A percentile compares a stretch with the other conserved stretches of the same genome.
phyloP scores from a whole-genome alignment of 73 alveolate genomes.

The Tetrahymena elliotti region DNA sequence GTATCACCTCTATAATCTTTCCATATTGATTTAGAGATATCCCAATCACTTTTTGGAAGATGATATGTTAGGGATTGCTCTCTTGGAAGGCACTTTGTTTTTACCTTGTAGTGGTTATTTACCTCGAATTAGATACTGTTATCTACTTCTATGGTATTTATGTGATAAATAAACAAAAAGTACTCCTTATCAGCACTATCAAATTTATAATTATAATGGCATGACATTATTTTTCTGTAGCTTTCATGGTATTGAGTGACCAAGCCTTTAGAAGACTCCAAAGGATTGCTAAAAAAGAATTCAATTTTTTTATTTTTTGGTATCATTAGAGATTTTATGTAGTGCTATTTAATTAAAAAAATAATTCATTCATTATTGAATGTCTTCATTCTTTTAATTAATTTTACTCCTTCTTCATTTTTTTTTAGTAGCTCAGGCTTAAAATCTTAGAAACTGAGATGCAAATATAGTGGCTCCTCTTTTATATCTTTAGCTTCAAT shows the following conservation, averaged over 20 bases:
- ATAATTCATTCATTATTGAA: background rate
- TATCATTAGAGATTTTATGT: background rate
- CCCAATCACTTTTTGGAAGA: constrained; percentile 33
- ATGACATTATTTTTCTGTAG: background rate
- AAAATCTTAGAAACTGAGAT: constrained; percentile 4
- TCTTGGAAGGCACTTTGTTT: constrained; percentile 13
- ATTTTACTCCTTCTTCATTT: constrained; percentile 8
- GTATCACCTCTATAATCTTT: constrained; percentile 58
- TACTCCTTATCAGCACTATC: constrained; percentile 17
- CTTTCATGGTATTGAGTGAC: background rate
- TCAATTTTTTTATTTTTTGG: constrained; percentile 1
- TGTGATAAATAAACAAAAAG: constrained; percentile 11
- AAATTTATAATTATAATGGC: background rate
- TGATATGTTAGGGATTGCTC: constrained; percentile 13
- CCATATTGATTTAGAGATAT: constrained; percentile 54
- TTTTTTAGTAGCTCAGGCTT: constrained; percentile 21
- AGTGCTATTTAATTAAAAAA: constrained; percentile 15
- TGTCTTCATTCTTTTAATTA: background rate
- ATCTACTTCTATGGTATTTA: constrained; percentile 7
- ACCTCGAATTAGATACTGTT: constrained; percentile 8
- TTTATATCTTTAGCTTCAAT: constrained; percentile 17
- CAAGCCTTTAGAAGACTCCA: background rate
- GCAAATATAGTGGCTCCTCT: constrained; percentile 26
- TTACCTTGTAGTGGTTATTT: constrained; percentile 8
- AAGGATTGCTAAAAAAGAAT: constrained; percentile 6